Base-by-base conservation (phyloP, 495 filamentous ascomycete species). In the Penicillium paradoxum region DNA sequence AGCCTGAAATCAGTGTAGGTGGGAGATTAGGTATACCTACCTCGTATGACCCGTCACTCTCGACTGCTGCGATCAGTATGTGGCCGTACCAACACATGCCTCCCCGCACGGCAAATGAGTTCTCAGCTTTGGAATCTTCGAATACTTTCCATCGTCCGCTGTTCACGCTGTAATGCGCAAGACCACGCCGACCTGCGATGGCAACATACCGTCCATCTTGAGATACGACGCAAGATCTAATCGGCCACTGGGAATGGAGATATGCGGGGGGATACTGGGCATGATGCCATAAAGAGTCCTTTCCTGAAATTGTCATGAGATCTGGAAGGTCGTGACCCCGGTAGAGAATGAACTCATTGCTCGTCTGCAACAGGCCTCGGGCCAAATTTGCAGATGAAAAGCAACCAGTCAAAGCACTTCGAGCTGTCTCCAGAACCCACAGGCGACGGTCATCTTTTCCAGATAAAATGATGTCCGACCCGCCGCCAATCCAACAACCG, bases 71-170 rank as follows among this genome's bases (percentile, higher is more conserved):
- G 51, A 99, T 88, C 15, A 99, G 72, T 19, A 97, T 88, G 67
- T 99, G 95, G 49, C 95, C 91, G 61, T 91, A 89, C 95, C 95
- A 99, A 60, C 91, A 96, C 90, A 99, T 95, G 0, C 95, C 95
- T 19, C 95, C 95, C 54, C 91, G 77, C 19, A 99, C 89, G 21
- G 88, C 80, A 63, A 99, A 97, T 33, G 89, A 87, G 56, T 93
- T 90, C 62, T 97, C 92, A 59, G 85, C 79, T 38, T 76, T 82
- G 21, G 84, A 77, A 58, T 93, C 88, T 47, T 85, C 82, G 68
- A 97, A 97, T 0, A 86, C 91, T 63, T 93, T 97, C 95, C 95
- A 99, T 52, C 95, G 81, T 21, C 91, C 89, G 68, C 92, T 97
- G 56, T 84, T 87, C 38, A 97, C 83, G 58, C 92, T 97, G 68